Evolutionary conservation across 2,329 filamentous ascomycete species (phyloP).

Genomic region (Aspergillus tamarii): DNA sequence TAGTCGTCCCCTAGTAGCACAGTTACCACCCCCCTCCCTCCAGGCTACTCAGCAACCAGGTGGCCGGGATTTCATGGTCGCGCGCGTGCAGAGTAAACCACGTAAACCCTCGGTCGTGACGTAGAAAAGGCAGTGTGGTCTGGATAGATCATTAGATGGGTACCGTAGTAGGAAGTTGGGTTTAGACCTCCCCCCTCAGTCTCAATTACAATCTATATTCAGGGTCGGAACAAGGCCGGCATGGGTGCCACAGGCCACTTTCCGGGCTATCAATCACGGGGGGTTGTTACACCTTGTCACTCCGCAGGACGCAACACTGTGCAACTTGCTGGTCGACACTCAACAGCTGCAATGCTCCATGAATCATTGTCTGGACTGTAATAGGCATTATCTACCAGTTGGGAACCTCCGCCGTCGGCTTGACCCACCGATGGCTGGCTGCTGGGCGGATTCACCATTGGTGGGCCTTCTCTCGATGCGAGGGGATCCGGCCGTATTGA

Average conservation of each 20-base stretch:
- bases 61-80: neutral
- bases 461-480: constrained; percentile 18
- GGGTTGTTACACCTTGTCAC: neutral
- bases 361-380: neutral
- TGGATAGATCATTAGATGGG: neutral
- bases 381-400: neutral
- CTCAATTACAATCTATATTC: neutral
- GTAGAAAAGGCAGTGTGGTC: neutral
- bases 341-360: neutral
- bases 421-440: constrained; percentile 13
- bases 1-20: neutral
- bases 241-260: constrained; percentile 1
- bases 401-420: neutral
- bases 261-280: neutral
- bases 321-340: neutral
- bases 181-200: neutral
- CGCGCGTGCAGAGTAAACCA: neutral
- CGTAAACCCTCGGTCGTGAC: neutral
- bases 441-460: constrained; percentile 14
- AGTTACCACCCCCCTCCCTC: neutral
- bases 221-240: neutral
- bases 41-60: neutral
- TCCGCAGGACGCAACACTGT: neutral
- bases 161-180: neutral
- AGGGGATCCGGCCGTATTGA: constrained; percentile 13